Percentiles rank a stretch among this genome's conserved stretches.
phyloP scores from a whole-genome alignment of 176 grass and related monocot genomes.

The Dactylis glomerata region DNA sequence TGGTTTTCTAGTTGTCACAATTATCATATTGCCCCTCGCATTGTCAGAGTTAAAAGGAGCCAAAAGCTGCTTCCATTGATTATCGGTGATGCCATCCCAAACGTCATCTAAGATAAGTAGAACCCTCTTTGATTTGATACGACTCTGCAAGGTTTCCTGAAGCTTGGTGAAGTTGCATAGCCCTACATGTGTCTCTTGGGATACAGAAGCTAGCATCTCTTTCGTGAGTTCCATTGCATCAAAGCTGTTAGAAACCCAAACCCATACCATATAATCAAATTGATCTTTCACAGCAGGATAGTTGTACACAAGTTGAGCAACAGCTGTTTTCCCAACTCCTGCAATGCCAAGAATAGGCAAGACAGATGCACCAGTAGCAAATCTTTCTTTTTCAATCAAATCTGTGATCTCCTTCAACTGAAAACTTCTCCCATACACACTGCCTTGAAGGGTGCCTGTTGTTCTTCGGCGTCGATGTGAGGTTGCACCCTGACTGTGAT shows the following conservation, averaged over 20 bases:
- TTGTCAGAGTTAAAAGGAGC: too few relatives aligned
- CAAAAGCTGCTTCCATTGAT: too few relatives aligned
- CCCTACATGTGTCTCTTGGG: too few relatives aligned
- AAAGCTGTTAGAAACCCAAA: neutral
- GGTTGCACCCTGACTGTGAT: neutral
- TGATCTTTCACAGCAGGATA: neutral
- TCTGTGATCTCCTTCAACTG: neutral
- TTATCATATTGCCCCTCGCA: neutral
- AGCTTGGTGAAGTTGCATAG: too few relatives aligned
- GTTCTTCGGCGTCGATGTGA: neutral
- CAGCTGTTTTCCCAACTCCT: slow-evolving; percentile 22
- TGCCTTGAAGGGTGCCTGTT: neutral
- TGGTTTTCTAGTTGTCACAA: slow-evolving; percentile 16
- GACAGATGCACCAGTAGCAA: neutral
- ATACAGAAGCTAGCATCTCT: too few relatives aligned
- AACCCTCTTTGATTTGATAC: too few relatives aligned
- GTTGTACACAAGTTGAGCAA: slow-evolving; percentile 4
- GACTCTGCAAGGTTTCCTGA: too few relatives aligned
- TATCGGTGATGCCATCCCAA: too few relatives aligned
- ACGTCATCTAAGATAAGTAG: too few relatives aligned
- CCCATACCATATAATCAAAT: slow-evolving; percentile 9
- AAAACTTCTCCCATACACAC: neutral
- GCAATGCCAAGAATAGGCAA: slow-evolving; percentile 10
- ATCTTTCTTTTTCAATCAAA: neutral
- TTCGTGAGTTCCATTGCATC: too few relatives aligned